These are phyloP conservation scores for Avena insularis DNA, from an alignment of 176 grass and related monocot species.

Conservation along the genomic window DNA sequence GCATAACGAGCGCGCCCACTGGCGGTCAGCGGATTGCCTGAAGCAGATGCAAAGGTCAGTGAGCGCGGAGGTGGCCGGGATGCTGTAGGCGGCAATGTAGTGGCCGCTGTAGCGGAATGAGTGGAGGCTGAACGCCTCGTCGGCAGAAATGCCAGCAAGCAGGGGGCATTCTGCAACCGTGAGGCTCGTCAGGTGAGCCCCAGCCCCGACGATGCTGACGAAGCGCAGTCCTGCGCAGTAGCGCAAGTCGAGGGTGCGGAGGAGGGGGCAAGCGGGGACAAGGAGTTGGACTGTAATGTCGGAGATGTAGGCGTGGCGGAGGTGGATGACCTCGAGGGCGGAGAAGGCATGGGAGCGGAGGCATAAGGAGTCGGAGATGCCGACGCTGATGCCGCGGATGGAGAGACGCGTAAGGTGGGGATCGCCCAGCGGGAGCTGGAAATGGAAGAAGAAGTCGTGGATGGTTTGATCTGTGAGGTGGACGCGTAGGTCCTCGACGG, in stretches of 20 bases:
- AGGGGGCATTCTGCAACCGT: conserved; percentile 51
- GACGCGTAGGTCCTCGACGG: conserved; percentile 52
- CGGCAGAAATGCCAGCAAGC: background rate
- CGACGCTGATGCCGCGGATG: conserved; percentile 5
- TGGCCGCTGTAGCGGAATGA: conserved; percentile 27
- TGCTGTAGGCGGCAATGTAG: background rate
- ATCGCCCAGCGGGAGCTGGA: conserved; percentile 25
- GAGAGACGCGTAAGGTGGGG: conserved; percentile 37
- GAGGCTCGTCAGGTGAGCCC: conserved; percentile 47
- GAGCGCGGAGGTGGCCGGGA: background rate
- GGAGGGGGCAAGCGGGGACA: conserved; percentile 42
- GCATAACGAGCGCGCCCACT: too few species aligned
- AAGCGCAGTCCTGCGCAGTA: background rate
- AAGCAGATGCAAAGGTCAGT: conserved; percentile 59
- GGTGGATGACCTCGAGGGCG: conserved; percentile 36
- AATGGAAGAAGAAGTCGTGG: background rate
- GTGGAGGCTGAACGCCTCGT: conserved; percentile 24
- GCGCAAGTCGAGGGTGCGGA: conserved; percentile 50
- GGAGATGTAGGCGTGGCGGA: conserved; percentile 1
- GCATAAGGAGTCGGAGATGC: background rate
- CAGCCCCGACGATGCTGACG: conserved; percentile 26
- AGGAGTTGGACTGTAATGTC: background rate
- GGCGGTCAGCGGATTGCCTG: background rate
- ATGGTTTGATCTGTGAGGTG: background rate
- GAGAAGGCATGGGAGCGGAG: background rate